Base-by-base conservation (phyloP, 768 basidiomycete genomes). In the Steccherinum ochraceum region DNA sequence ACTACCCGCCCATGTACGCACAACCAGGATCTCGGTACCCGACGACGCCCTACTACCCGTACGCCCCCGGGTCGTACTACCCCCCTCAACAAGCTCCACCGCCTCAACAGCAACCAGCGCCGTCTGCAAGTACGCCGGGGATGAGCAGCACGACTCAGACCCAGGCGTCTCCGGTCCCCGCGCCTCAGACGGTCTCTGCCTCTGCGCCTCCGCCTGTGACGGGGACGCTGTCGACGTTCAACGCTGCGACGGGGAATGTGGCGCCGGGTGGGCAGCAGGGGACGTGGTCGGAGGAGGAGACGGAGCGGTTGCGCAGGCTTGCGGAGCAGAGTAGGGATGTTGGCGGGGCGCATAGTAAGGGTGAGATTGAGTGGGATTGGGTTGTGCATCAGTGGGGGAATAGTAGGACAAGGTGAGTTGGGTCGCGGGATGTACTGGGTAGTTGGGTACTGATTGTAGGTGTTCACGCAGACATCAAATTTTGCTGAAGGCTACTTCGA, bases 291-390 rank as follows among this genome's bases (percentile, higher is more conserved):
- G 84, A 88, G 5, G 86, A 85, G 52, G 89, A 92, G 61, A 79
- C 77, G 0, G 84, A 86, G 54, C 74, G 79, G 39, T 61, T 92
- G 52, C 83, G 75, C 64, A 79, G 74, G 48, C 61, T 91, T 19
- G 81, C 84, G 0, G 89, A 89, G 54, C 80, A 87, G 48, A 82
- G 81, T 61, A 77, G 60, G 49, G 57, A 77, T 51, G 65, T 70
- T 46, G 64, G 64, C 24, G 71, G 61, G 13, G 62, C 72, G 3
- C 61, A 63, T 39, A 56, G 58, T 41, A 72, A 74, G 48, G 79
- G 80, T 12, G 83, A 85, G 52, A 82, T 85, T 39, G 84, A 86
- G 46, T 92, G 89, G 89, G 89, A 90, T 64, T 80, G 82, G 70
- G 76, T 91, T 20, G 79, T 83, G 46, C 72, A 72, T 45, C 78